Conservation (phyloP, 2,329 filamentous ascomycete species). For the Neonectria faginata region DNA sequence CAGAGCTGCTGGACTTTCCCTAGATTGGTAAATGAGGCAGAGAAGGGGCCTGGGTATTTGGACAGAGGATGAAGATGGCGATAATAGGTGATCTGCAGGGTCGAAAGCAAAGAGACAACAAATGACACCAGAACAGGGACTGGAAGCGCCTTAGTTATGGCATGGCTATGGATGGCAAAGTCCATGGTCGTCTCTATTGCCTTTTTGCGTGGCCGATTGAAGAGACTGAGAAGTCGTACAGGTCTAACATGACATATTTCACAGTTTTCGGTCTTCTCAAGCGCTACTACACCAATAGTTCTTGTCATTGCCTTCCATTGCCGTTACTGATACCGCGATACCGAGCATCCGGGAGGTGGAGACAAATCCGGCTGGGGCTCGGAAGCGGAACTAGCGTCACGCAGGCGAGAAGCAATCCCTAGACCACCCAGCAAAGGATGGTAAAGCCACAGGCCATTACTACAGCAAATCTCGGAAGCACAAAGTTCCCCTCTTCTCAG, state of each 20-base stretch:
- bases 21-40: slow-evolving; percentile 14
- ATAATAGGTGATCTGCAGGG: slow-evolving; percentile 6
- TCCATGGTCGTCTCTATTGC: background rate
- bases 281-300: background rate
- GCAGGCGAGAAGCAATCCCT: background rate
- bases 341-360: background rate
- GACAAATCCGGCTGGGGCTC: background rate
- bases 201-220: background rate
- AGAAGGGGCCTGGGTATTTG: slow-evolving; percentile 12
- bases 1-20: slow-evolving; percentile 22
- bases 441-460: background rate
- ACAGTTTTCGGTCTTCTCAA: background rate
- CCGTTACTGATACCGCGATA: background rate
- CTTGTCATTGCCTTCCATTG: background rate
- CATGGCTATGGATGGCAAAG: background rate
- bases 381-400: background rate
- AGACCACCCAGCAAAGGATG: background rate
- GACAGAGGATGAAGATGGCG: slow-evolving; percentile 11
- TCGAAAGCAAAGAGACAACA: background rate
- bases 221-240: background rate
- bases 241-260: background rate
- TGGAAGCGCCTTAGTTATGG: background rate
- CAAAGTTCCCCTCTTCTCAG: background rate
- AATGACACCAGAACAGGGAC: background rate
- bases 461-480: background rate